These are phyloP conservation scores for Dryas alaskensis DNA, from an alignment of 306 rosid genomes.

Conservation along the genomic window DNA sequence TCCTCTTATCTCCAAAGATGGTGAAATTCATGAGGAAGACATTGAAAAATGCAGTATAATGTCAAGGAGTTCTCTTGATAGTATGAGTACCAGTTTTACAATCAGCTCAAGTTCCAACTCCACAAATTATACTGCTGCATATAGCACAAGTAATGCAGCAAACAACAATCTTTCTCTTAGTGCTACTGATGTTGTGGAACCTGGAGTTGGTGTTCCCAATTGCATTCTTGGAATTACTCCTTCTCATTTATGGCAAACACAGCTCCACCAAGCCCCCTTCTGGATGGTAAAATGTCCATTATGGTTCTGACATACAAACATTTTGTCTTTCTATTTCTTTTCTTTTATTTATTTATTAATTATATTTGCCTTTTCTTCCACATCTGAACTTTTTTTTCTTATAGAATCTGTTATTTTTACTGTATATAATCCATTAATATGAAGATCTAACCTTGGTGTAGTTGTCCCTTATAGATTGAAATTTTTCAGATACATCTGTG, in stretches of 20 bases:
- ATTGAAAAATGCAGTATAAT: constrained; percentile 68
- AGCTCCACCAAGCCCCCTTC: constrained; percentile 59
- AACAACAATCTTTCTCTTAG: constrained; percentile 35
- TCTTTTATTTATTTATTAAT: background rate
- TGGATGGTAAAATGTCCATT: constrained; percentile 51
- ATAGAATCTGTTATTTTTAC: background rate
- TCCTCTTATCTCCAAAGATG: constrained; percentile 89
- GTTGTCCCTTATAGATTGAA: background rate
- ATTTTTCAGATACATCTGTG: constrained; percentile 5
- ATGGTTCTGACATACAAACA: constrained; percentile 4
- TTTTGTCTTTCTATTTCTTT: background rate
- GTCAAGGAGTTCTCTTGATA: constrained; percentile 70
- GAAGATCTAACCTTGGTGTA: constrained; percentile 14
- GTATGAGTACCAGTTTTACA: constrained; percentile 49
- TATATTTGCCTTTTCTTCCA: background rate
- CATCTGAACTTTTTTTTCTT: background rate
- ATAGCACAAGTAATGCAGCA: constrained; percentile 43
- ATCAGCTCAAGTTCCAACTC: constrained; percentile 64
- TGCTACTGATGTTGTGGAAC: constrained; percentile 51
- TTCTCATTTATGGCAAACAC: constrained; percentile 84
- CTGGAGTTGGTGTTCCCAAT: constrained; percentile 78
- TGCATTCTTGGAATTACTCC: constrained; percentile 88
- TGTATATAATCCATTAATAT: constrained; percentile 11
- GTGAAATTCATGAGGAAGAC: constrained; percentile 78
- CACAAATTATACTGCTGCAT: constrained; percentile 56